Percentiles rank a stretch among this genome's conserved stretches.
Conservation (phyloP, 768 basidiomycete species). For the Dictyophora rubrovolvata region DNA sequence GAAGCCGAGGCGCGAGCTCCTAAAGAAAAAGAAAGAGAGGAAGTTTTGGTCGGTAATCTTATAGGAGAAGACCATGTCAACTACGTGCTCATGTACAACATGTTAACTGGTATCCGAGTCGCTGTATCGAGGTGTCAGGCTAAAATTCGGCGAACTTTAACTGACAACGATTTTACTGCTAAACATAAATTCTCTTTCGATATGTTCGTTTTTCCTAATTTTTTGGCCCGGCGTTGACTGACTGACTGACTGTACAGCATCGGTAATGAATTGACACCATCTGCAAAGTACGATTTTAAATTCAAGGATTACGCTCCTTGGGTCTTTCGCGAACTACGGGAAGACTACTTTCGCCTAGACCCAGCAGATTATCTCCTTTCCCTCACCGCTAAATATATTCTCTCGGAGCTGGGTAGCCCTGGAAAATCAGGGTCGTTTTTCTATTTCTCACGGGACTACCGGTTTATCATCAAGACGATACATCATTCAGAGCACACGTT, state of each 20-base stretch:
- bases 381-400: conserved; percentile 93
- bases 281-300: conserved; percentile 98
- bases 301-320: conserved; percentile 99
- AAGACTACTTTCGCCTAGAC: conserved; percentile 90
- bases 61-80: conserved; percentile 99
- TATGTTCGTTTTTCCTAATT: conserved; percentile 45
- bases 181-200: conserved; percentile 96
- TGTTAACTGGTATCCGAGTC: conserved; percentile 96
- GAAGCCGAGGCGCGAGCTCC: conserved; percentile 42
- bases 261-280: conserved; percentile 96
- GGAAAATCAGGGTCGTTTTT: conserved; percentile 99
- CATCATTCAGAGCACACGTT: conserved; percentile 92
- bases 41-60: conserved; percentile 81
- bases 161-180: conserved; percentile 78
- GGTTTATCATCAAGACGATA: conserved; percentile 99
- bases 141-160: conserved; percentile 79
- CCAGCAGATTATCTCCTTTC: conserved; percentile 97
- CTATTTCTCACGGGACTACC: conserved; percentile 97
- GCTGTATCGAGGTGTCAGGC: conserved; percentile 95
- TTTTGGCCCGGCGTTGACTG: conserved; percentile 1
- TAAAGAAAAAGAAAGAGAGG: conserved; percentile 31
- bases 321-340: conserved; percentile 93
- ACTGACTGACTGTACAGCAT: conserved; percentile 38
- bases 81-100: conserved; percentile 99
- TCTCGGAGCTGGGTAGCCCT: conserved; percentile 94